Evolutionary conservation across 495 filamentous ascomycete genomes (phyloP), one percentile per base, ranked within the genome.

Genomic region (Hyaloscypha hepaticicola): DNA sequence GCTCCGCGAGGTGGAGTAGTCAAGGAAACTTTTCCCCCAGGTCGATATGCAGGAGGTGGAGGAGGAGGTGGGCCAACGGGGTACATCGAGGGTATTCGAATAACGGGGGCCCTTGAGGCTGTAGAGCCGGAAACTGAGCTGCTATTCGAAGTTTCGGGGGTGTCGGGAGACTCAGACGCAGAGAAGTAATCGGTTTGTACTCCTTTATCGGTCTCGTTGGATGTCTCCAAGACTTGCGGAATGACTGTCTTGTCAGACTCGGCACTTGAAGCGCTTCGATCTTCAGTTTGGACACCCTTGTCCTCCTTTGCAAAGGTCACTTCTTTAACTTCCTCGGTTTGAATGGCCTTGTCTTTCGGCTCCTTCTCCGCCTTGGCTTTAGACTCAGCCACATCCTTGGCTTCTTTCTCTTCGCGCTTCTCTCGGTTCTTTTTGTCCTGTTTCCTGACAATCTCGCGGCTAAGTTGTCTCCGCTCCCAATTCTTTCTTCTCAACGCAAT

Each of bases 361-460:
- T 51, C 49, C 22, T 41, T 51, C n/a, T 67, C 64, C 22, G 55
- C 55, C 34, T 65, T 66, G 25, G 63, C 66, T 29, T 61, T 64
- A 6, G 31, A 53, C 49, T 63, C 60, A 24, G 59, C 63, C 0
- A 14, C 27, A 12, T 63, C 55, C 26, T 64, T 68, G 1, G 56
- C 59, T 49, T 55, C 49, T 57, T 72, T 72, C 26, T 52, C 28
- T 22, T 69, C 63, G 8, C 60, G 50, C 64, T 72, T 72, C 24
- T 69, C 66, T 16, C 27, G 29, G 29, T 72, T 72, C 48, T 72
- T 72, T 58, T 72, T 72, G 0, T 62, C 66, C 55, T 72, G 69
- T 22, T 72, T 72, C n/a, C 66, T 38, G 2, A 62, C 21, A 24
- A 69, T 65, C 9, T 66, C 58, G 5, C 66, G 59, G 26, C 38